These are phyloP conservation scores for Cicer bijugum DNA, from an alignment of 306 rosid species.

Conservation along the genomic window DNA sequence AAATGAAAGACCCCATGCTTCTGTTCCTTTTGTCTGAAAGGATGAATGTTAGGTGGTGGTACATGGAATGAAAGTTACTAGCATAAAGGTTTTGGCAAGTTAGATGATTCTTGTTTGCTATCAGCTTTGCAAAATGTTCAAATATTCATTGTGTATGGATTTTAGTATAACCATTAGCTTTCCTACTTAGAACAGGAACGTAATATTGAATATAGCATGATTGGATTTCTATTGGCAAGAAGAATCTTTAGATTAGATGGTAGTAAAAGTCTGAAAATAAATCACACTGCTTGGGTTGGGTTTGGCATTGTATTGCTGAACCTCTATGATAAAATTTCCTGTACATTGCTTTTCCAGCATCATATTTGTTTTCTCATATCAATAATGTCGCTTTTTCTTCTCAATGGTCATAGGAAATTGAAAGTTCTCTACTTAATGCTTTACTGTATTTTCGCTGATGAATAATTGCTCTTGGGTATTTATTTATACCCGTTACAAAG, in stretches of 20 bases:
- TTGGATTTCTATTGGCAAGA: constrained; percentile 1
- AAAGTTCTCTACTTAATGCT: constrained; percentile 25
- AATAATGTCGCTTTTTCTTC: constrained; percentile 3
- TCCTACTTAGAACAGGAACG: constrained; percentile 15
- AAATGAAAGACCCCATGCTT: constrained; percentile 26
- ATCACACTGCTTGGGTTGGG: neutral
- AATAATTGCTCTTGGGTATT: constrained; percentile 30
- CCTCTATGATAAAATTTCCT: neutral
- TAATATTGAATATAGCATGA: constrained; percentile 10
- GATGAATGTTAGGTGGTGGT: constrained; percentile 19
- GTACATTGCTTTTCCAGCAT: constrained; percentile 23
- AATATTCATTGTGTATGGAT: constrained; percentile 12
- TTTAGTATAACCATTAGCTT: constrained; percentile 7
- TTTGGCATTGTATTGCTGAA: constrained; percentile 20
- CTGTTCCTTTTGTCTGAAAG: constrained; percentile 23
- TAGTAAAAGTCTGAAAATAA: constrained; percentile 22
- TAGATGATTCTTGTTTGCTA: constrained; percentile 16
- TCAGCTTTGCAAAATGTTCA: constrained; percentile 16
- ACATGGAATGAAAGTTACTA: constrained; percentile 12
- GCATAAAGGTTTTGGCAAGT: constrained; percentile 23
- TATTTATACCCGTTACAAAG: neutral
- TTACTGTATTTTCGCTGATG: constrained; percentile 13
- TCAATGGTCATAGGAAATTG: neutral
- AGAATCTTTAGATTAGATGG: constrained; percentile 3
- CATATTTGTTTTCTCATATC: constrained; percentile 20